Base-by-base conservation (phyloP, 2,329 filamentous ascomycete genomes). In the Colletotrichum coccodes region DNA sequence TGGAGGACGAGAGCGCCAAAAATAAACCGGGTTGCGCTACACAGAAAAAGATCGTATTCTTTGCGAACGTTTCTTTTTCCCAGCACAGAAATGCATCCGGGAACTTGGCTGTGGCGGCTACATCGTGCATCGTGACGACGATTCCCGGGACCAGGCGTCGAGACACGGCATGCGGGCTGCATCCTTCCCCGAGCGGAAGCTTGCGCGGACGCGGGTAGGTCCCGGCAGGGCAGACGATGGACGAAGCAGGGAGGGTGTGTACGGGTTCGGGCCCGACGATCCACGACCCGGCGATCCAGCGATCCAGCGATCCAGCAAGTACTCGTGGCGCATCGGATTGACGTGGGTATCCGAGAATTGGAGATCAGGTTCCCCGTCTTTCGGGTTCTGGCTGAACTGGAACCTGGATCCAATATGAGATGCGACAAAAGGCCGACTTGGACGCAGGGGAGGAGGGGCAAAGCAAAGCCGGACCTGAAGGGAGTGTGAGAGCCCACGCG, bases 151-250 rank as follows among this genome's bases (percentile, higher is more conserved):
- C 38, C 26, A 32, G 47, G n/a, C 34, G 28, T 42, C 32, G 16
- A 60, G 40, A 16, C 38, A 52, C 54, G 32, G 34, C 21, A 21
- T 49, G 32, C 23, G 21, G 21, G 30, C 32, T 23, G 49, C 36
- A 23, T 49, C 38, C 21, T 47, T 68, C 61, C 61, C 47, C 65
- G 54, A 53, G 47, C 54, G 65, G 61, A 47, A 58, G 34, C n/a
- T 49, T 28, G 28, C 56, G 56, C 40, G 56, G 44, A n/a, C 16
- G 11, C 61, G 61, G 61, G 8, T 49, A 14, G n/a, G 14, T 34
- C 56, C 65, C 65, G 65, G 61, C 12, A 68, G 65, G 61, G 65
- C 32, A 50, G 42, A 28, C 6, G 18, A 63, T 18, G 40, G 36
- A 6, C 18, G 23, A 53, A 28, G 53, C 32, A 59, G 47, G 61